Percentiles rank a stretch among this genome's conserved stretches.
Evolutionary conservation across 2,329 filamentous ascomycete species (phyloP).

Genomic region (Pestalotiopsis sp.): DNA sequence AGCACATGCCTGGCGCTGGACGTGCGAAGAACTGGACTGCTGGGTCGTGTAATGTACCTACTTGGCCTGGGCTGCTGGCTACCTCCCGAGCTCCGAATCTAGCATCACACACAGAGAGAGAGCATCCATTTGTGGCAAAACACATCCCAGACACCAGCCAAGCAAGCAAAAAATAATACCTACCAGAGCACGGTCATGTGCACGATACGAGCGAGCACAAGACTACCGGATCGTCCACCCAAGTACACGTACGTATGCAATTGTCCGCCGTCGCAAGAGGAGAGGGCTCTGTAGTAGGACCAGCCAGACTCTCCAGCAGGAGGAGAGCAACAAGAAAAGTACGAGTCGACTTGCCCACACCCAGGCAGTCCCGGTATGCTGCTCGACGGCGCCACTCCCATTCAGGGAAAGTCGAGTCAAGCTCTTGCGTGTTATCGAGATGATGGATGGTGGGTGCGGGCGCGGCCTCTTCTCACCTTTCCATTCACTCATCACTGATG

Average conservation of each 20-base stretch:
- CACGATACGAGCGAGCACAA: background rate
- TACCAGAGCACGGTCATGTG: background rate
- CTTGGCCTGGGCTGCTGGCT: background rate
- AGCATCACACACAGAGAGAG: background rate
- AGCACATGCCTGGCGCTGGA: too few relatives aligned
- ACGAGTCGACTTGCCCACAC: background rate
- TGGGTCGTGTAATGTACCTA: too few relatives aligned
- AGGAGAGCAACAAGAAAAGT: background rate
- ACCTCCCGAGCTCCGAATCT: background rate
- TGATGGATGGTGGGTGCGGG: conserved; percentile 15
- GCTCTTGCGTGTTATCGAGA: conserved; percentile 12
- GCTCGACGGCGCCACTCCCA: conserved; percentile 7
- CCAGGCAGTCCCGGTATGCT: background rate
- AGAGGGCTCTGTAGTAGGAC: background rate
- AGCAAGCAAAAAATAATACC: background rate
- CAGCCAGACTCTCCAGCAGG: background rate
- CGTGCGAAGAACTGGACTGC: too few relatives aligned
- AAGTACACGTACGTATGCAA: background rate
- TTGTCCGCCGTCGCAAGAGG: too few relatives aligned
- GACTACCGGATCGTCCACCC: background rate
- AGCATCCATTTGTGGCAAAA: background rate
- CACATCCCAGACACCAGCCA: background rate
- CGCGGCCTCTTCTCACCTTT: conserved; percentile 25
- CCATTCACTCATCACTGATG: too few relatives aligned
- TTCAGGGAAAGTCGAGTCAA: conserved; percentile 12